Base-by-base conservation (phyloP, 75 land plant genomes). In the Selaginella tamariscina region DNA sequence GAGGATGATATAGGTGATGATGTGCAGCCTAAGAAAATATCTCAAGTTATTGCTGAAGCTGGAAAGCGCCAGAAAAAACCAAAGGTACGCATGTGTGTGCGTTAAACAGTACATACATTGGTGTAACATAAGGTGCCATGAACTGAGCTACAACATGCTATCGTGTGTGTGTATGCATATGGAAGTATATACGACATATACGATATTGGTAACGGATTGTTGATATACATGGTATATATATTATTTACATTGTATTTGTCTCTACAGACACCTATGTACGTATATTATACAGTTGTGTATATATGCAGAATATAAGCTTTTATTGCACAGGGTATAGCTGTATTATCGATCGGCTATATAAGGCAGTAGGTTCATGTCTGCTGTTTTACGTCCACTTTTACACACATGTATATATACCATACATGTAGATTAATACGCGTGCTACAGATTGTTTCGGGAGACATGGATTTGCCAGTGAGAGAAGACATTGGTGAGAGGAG, bases 401-500 rank as follows among this genome's bases (percentile, higher is more conserved):
- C 27, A n/a, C n/a, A n/a, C n/a, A n/a, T n/a, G n/a, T n/a, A n/a
- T n/a, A n/a, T n/a, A n/a, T n/a, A n/a, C n/a, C n/a, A n/a, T n/a
- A n/a, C n/a, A n/a, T 31, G 20, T 31, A 8, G 2, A 5, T 65
- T 21, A 8, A 65, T 24, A 62, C 71, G 56, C 39, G 8, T 29
- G 18, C 2, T 2, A 24, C 82, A 91, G 96, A 54, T 84, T 55
- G 65, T 80, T 56, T 95, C 99, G 57, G 99, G 99, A 56, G 99
- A 95, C 77, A 82, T 78, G 56, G 91, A 95, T 80, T 77, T 95
- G 70, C 99, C 97, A 0, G 76, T 69, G 31, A 88, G 81, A 71
- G 97, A 88, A 64, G 89, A 95, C 54, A 74, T 95, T 67, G 99
- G 97, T 27, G 93, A 88, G 73, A 88, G 99, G 77, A 70, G 99